Evolutionary conservation across 768 basidiomycete species (phyloP).

Genomic region (Kwoniella sp.): DNA sequence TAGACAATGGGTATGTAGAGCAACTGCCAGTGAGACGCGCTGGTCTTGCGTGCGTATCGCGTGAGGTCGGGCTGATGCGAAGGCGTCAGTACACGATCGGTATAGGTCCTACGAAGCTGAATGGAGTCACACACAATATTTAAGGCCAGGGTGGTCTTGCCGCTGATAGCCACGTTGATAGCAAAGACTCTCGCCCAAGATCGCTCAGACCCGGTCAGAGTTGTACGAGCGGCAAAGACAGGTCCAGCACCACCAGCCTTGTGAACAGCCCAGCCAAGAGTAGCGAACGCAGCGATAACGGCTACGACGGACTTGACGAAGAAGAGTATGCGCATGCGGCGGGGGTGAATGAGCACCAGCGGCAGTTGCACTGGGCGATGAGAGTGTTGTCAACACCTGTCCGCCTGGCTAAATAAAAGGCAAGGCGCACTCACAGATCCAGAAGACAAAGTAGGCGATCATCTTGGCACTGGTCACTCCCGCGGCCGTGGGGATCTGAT

Average conservation of each 20-base stretch:
- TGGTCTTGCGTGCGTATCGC: slow-evolving; percentile 61
- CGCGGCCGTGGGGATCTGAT: slow-evolving; percentile 27
- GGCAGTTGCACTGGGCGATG: slow-evolving; percentile 33
- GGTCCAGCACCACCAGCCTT: slow-evolving; percentile 57
- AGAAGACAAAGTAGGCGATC: slow-evolving; percentile 47
- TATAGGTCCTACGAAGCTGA: too few species aligned
- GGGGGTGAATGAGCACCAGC: slow-evolving; percentile 57
- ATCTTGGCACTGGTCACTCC: slow-evolving; percentile 41
- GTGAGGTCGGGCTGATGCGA: slow-evolving; percentile 66
- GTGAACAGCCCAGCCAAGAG: slow-evolving; percentile 73
- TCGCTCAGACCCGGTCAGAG: slow-evolving; percentile 57
- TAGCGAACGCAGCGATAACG: slow-evolving; percentile 63
- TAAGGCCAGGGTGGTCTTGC: slow-evolving; percentile 56
- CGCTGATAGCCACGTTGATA: slow-evolving; percentile 71
- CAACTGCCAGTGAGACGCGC: slow-evolving; percentile 60
- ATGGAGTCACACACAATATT: slow-evolving; percentile 60
- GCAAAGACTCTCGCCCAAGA: slow-evolving; percentile 77
- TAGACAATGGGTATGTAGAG: slow-evolving; percentile 72
- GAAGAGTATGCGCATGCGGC: slow-evolving; percentile 73
- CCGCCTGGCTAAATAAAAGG: background rate
- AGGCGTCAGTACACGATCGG: background rate
- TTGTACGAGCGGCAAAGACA: slow-evolving; percentile 57
- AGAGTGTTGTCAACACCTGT: background rate
- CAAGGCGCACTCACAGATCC: slow-evolving; percentile 28
- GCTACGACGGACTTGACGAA: slow-evolving; percentile 63